Evolutionary conservation across 75 land plant species (phyloP), one percentile per base, ranked within the genome.

Genomic region (Selaginella moellendorffii): DNA sequence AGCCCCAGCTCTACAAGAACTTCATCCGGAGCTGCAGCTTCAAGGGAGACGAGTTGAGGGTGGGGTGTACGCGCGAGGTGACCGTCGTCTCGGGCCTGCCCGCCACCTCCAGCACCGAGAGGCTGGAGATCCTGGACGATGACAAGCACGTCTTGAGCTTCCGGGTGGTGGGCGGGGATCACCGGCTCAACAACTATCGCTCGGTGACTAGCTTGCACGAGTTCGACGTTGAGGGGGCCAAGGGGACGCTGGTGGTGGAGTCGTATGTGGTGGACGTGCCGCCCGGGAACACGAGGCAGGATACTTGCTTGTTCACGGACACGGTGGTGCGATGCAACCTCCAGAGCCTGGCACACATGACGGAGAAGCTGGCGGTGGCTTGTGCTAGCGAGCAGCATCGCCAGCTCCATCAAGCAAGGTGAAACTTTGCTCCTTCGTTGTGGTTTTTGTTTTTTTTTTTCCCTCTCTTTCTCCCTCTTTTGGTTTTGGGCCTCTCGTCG

Each of bases 211-310:
- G 79, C 9, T 28, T 54, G 56, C 64, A 62, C 25, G 1, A 60
- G 56, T 18, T 36, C 31, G 54, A 31, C 22, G 24, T 64, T 0
- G 60, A 64, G 9, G 56, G 56, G 0, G 2, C n/a, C 21, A 26
- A 66, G 12, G 54, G 52, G 26, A 66, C 77, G 20, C 61, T 77
- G 0, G 92, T 85, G 27, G 31, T 87, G 64, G 92, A 87, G 54
- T 87, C 92, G 26, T 87, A 87, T 68, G 85, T 78, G 17, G 92
- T 87, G 27, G 92, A 87, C 36, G 77, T 87, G 68, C 92, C 92
- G 28, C 77, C 66, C 14, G 92, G 92, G 66, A 87, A 87, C 54
- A 80, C 81, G 27, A 76, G 69, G 54, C 88, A 82, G 56, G 92
- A 87, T 25, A 85, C 92, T 1, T 52, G 81, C 31, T 22, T 80